Conservation (phyloP, 495 filamentous ascomycete genomes). For the Daldinia loculata region DNA sequence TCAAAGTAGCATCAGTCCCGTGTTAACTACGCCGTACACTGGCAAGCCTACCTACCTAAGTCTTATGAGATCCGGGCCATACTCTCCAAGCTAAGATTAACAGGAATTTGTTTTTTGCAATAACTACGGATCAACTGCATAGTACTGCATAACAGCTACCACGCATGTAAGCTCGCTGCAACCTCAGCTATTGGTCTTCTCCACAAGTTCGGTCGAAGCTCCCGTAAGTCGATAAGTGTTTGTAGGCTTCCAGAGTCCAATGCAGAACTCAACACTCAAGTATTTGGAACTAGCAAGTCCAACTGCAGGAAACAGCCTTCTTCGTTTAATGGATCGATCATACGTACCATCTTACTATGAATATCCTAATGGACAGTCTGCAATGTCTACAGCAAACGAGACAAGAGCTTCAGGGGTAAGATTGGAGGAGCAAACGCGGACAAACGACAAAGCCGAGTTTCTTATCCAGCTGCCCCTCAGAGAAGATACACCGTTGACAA, state of each 20-base stretch:
- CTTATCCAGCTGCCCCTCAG: slow-evolving; percentile 17
- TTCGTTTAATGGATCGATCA: slow-evolving; percentile 14
- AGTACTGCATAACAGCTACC: slow-evolving; percentile 12
- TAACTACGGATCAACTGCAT: neutral
- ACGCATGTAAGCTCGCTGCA: slow-evolving; percentile 31
- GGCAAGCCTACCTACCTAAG: neutral
- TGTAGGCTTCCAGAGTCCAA: slow-evolving; percentile 11
- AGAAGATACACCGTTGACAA: slow-evolving; percentile 12
- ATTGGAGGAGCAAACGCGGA: slow-evolving; percentile 2
- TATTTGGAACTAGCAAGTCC: neutral
- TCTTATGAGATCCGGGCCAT: slow-evolving; percentile 13
- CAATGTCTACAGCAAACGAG: slow-evolving; percentile 25
- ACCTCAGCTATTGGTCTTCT: slow-evolving; percentile 29
- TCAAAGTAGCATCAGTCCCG: neutral
- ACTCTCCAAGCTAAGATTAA: slow-evolving; percentile 15
- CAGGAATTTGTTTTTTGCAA: slow-evolving; percentile 9
- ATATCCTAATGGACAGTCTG: neutral
- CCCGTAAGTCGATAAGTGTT: slow-evolving; percentile 21
- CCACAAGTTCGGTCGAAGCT: slow-evolving; percentile 33
- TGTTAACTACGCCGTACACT: neutral
- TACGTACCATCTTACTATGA: slow-evolving; percentile 16
- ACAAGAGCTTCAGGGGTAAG: slow-evolving; percentile 18
- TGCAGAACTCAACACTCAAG: slow-evolving; percentile 5
- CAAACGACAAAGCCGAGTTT: slow-evolving; percentile 17
- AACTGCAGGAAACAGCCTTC: slow-evolving; percentile 9